Conservation (phyloP, 1,284 basidiomycete genomes). For the Sparassis latifolia region DNA sequence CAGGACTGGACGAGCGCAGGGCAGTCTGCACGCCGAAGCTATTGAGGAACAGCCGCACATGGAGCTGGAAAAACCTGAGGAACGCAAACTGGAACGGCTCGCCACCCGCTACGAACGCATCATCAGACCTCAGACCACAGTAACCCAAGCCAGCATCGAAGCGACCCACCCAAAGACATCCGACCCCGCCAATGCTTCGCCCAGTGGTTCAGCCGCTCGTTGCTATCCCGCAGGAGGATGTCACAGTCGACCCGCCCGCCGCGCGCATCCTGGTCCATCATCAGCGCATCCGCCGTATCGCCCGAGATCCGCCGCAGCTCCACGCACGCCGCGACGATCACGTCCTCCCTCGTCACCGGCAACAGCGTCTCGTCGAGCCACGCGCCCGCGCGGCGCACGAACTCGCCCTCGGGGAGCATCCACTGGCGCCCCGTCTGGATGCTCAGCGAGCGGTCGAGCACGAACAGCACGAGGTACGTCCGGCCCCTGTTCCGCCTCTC, state of each 20-base stretch:
- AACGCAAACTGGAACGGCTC: slow-evolving; percentile 68
- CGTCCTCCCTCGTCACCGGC: slow-evolving; percentile 66
- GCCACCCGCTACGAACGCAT: slow-evolving; percentile 43
- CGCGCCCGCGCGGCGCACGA: slow-evolving; percentile 53
- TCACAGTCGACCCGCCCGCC: slow-evolving; percentile 65
- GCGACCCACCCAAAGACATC: slow-evolving; percentile 54
- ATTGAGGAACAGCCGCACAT: slow-evolving; percentile 75
- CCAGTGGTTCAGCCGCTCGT: slow-evolving; percentile 65
- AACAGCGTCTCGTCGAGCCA: slow-evolving; percentile 63
- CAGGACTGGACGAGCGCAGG: slow-evolving; percentile 42
- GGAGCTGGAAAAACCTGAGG: slow-evolving; percentile 65
- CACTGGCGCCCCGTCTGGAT: slow-evolving; percentile 78
- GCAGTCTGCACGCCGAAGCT: slow-evolving; percentile 69
- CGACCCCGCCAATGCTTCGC: slow-evolving; percentile 59
- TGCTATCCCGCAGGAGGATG: slow-evolving; percentile 61
- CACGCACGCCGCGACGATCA: slow-evolving; percentile 70
- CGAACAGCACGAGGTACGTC: slow-evolving; percentile 76
- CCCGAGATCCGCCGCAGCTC: slow-evolving; percentile 70
- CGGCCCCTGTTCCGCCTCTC: slow-evolving; percentile 78
- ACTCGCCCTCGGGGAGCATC: slow-evolving; percentile 80
- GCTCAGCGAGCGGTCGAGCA: slow-evolving; percentile 76
- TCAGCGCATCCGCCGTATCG: slow-evolving; percentile 71
- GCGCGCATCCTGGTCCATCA: slow-evolving; percentile 42
- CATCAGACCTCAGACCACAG: slow-evolving; percentile 4
- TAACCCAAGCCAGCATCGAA: neutral